Conservation (phyloP, 1,284 basidiomycete species). For the Trichosporon asahii region DNA sequence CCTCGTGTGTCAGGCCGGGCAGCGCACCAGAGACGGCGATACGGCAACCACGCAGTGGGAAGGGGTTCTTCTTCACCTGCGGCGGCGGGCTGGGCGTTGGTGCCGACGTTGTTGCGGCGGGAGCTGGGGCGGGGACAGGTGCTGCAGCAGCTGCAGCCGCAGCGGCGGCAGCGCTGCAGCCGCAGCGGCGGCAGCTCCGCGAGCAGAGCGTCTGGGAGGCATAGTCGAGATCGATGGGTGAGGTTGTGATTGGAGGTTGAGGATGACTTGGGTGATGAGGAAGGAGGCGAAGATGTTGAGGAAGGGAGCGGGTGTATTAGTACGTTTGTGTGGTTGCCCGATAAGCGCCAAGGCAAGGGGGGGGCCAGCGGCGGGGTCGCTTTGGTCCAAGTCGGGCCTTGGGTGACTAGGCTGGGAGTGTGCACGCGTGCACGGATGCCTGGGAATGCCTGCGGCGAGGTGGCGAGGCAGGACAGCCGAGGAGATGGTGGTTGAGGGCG, state of each 20-base stretch:
- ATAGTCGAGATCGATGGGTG: background rate
- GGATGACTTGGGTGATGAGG: background rate
- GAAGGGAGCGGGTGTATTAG: background rate
- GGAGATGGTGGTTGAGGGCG: background rate
- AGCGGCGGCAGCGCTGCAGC: too few relatives aligned
- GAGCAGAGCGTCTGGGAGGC: conserved; percentile 15
- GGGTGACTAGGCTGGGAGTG: background rate
- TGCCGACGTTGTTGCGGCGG: background rate
- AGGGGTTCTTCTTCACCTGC: background rate
- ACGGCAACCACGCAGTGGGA: conserved; percentile 16
- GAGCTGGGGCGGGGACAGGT: background rate
- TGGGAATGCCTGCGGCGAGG: background rate
- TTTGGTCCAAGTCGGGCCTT: background rate
- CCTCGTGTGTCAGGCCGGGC: conserved; percentile 5
- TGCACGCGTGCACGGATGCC: background rate
- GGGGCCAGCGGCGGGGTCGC: too few relatives aligned
- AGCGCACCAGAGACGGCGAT: conserved; percentile 18
- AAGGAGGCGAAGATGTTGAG: background rate
- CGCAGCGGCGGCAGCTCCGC: background rate
- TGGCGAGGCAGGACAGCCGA: background rate
- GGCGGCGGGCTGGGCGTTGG: conserved; percentile 5
- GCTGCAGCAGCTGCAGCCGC: background rate
- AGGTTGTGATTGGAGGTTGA: background rate
- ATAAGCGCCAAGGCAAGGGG: background rate
- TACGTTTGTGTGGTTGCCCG: background rate